phyloP scores from a whole-genome alignment of 2,329 filamentous ascomycete species.

The Calonectria pseudoturangicola region DNA sequence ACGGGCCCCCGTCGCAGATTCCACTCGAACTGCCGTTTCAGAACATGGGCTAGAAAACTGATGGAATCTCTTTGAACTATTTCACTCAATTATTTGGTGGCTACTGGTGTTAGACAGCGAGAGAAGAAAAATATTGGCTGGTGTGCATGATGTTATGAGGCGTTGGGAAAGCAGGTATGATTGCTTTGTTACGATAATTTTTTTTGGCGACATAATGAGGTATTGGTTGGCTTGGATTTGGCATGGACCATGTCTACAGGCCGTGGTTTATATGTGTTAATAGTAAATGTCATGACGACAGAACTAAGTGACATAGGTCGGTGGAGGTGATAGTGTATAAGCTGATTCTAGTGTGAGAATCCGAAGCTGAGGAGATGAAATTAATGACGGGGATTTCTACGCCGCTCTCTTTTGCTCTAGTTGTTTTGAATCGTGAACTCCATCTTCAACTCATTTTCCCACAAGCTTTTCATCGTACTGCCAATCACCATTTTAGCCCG shows the following conservation, averaged over 20 bases:
- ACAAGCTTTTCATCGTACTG: neutral
- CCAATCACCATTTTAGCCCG: neutral
- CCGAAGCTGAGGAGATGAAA: slow-evolving; percentile 5
- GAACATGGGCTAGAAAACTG: neutral
- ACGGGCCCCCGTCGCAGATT: neutral
- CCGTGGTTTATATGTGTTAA: slow-evolving; percentile 22
- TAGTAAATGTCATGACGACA: slow-evolving; percentile 5
- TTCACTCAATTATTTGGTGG: slow-evolving; percentile 8
- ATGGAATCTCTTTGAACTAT: neutral
- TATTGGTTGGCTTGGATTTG: slow-evolving; percentile 6
- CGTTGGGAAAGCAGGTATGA: slow-evolving; percentile 19
- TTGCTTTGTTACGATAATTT: slow-evolving; percentile 18
- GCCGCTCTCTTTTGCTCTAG: neutral
- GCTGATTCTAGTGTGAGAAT: slow-evolving; percentile 15
- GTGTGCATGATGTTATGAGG: slow-evolving; percentile 26
- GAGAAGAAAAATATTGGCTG: slow-evolving; percentile 8
- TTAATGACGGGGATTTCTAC: neutral
- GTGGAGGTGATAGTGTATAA: neutral
- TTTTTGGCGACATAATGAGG: slow-evolving; percentile 12
- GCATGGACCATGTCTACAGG: neutral
- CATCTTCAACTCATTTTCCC: neutral
- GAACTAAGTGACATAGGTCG: neutral
- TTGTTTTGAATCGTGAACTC: neutral
- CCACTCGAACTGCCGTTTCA: slow-evolving; percentile 2
- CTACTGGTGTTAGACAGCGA: slow-evolving; percentile 19